A percentile compares a stretch with the other conserved stretches of the same genome.
Conservation (phyloP, 257 asterid genomes). For the Nicotiana sylvestris region DNA sequence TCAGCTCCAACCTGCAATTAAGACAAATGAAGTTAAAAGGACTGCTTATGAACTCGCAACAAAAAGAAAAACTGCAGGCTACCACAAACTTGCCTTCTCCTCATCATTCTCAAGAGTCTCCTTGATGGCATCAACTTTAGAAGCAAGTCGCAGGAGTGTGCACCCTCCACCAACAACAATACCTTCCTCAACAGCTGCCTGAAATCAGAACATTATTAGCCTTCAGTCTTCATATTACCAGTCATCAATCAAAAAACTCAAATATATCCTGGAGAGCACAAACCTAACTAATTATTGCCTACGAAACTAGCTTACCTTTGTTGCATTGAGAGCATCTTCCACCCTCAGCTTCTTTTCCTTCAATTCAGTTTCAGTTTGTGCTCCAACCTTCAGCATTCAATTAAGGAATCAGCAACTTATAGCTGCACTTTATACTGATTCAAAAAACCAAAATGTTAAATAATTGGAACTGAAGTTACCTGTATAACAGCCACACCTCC, state of each 20-base stretch:
- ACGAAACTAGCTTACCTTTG: slow-evolving; percentile 48
- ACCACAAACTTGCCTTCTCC: slow-evolving; percentile 55
- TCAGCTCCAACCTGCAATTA: slow-evolving; percentile 89
- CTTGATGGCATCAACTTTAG: slow-evolving; percentile 88
- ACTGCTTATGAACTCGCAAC: background rate
- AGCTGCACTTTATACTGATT: background rate
- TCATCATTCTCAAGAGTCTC: slow-evolving; percentile 75
- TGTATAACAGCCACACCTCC: slow-evolving; percentile 99
- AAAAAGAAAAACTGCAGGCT: background rate
- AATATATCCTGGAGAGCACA: background rate
- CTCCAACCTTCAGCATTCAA: slow-evolving; percentile 68
- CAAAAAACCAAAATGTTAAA: background rate
- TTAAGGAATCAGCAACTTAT: background rate
- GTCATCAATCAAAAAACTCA: background rate
- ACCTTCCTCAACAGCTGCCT: slow-evolving; percentile 99
- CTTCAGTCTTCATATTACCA: background rate
- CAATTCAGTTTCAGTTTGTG: slow-evolving; percentile 95
- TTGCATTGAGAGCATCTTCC: slow-evolving; percentile 98
- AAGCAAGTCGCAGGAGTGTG: slow-evolving; percentile 75
- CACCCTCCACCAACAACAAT: slow-evolving; percentile 99
- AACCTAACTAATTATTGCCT: background rate
- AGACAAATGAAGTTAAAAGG: background rate
- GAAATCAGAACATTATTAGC: slow-evolving; percentile 14
- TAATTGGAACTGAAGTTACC: slow-evolving; percentile 32
- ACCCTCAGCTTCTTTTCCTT: slow-evolving; percentile 97